Percentiles rank a stretch among this genome's conserved stretches.
These are phyloP conservation scores for Phaseolus lunatus DNA, from an alignment of 306 rosid genomes.

Conservation along the genomic window DNA sequence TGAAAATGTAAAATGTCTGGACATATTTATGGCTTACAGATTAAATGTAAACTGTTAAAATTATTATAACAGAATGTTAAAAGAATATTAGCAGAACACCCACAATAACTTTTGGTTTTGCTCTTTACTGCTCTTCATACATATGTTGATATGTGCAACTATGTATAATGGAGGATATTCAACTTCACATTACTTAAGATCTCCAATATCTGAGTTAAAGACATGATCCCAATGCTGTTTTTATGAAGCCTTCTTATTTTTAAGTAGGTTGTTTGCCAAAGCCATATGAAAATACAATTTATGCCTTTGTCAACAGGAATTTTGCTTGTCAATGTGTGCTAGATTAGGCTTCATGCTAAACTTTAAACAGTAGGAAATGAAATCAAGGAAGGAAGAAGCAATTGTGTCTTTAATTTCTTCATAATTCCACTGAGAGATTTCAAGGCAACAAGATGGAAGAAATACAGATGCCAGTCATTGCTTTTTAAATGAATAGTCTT, in stretches of 20 bases:
- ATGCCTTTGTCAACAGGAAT: neutral
- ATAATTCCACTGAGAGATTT: neutral
- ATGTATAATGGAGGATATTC: neutral
- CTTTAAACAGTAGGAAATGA: neutral
- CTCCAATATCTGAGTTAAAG: neutral
- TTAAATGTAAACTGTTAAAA: neutral
- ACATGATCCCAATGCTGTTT: neutral
- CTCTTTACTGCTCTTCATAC: neutral
- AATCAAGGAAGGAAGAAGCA: neutral
- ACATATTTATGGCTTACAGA: neutral
- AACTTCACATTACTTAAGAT: neutral
- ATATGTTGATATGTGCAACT: neutral
- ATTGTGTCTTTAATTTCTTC: neutral
- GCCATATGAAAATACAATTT: neutral
- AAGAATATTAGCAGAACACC: neutral
- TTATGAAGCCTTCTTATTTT: neutral
- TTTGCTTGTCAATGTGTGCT: neutral
- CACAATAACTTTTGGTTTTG: neutral
- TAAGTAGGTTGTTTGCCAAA: neutral
- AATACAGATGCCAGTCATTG: neutral
- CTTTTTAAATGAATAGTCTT: constrained; percentile 5
- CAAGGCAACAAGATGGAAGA: constrained; percentile 13
- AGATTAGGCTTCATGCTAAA: neutral
- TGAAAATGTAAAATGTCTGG: neutral
- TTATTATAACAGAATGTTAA: constrained; percentile 12